phyloP scores from a whole-genome alignment of 768 basidiomycete species.

The Kwoniella dendrophila region DNA sequence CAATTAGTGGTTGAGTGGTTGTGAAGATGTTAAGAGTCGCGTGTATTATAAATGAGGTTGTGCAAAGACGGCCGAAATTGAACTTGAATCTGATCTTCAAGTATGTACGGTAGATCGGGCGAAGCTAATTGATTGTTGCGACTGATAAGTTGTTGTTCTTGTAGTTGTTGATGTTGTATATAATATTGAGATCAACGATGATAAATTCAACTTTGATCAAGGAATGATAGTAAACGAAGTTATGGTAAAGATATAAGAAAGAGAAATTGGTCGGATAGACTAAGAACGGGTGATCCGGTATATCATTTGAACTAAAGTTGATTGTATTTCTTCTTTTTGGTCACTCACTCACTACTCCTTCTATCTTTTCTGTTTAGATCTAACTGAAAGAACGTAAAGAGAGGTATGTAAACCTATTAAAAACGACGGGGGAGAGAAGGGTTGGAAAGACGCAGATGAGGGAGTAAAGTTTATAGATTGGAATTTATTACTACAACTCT shows the following conservation, averaged over 20 bases:
- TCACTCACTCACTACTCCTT: background rate
- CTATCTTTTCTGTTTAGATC: background rate
- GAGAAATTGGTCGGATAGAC: conserved; percentile 7
- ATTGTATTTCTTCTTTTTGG: background rate
- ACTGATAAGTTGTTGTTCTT: too few relatives aligned
- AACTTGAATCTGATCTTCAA: too few relatives aligned
- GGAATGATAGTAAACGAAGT: background rate
- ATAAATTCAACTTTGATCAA: background rate
- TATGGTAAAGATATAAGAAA: background rate
- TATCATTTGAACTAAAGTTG: too few relatives aligned
- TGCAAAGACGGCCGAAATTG: too few relatives aligned
- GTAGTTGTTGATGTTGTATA: too few relatives aligned
- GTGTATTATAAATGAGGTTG: too few relatives aligned
- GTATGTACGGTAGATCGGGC: too few relatives aligned
- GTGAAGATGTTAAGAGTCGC: too few relatives aligned
- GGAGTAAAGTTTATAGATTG: background rate
- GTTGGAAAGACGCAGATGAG: conserved; percentile 1
- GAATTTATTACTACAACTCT: background rate
- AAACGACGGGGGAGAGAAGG: background rate
- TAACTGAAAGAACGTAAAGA: background rate
- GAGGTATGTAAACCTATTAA: background rate
- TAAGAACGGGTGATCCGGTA: conserved; percentile 13
- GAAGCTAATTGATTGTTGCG: too few relatives aligned
- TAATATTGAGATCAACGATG: too few relatives aligned
- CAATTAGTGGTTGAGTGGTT: too few relatives aligned